Evolutionary conservation across 495 filamentous ascomycete species (phyloP), one percentile per base, ranked within the genome.

Genomic region (Annulohypoxylon maeteangense): DNA sequence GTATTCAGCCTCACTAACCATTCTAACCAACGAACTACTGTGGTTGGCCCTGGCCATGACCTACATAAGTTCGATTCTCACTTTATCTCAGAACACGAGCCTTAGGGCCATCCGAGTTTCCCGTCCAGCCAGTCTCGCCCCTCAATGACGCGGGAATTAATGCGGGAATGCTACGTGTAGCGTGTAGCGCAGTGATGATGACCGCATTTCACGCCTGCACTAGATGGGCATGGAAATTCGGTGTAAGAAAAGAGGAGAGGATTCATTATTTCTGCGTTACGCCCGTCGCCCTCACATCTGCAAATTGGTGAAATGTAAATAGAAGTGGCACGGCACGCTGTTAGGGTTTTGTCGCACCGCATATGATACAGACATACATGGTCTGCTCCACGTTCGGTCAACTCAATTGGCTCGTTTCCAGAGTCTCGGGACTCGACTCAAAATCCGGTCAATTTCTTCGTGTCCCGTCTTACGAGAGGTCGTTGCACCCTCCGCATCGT

Each of bases 1-100:
- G 22, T 36, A 61, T 68, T 72, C 54, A 72, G 65, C 60, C 70
- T 72, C 65, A 72, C 59, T 42, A 56, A 54, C 57, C 47, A 65
- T 60, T 68, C 59, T 42, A 56, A 54, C 57, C 47, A 65, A 32
- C 6, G 6, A 36, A 12, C 7, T 40, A 48, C 44, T 47, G 38
- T 38, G 36, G 40, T 55, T 45, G 63, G 57, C 18, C 20, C 56
- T 58, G 14, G 58, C 32, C 51, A 34, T 53, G 18, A 53, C 36
- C 18, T 38, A 32, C 48, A 56, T n/a, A 44, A 40, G 38, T 40
- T 65, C 42, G 56, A 62, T 53, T 42, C 31, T 61, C 60, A 23
- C 70, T 56, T 67, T 50, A 60, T 60, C 63, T 60, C 8, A 18
- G 40, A 56, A 68, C 65, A 72, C 70, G 65, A 72, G 69, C 50